A percentile compares a stretch with the other conserved stretches of the same genome.
These are phyloP conservation scores for Paraphoma sp. DNA, from an alignment of 2,329 filamentous ascomycete species.

Conservation along the genomic window DNA sequence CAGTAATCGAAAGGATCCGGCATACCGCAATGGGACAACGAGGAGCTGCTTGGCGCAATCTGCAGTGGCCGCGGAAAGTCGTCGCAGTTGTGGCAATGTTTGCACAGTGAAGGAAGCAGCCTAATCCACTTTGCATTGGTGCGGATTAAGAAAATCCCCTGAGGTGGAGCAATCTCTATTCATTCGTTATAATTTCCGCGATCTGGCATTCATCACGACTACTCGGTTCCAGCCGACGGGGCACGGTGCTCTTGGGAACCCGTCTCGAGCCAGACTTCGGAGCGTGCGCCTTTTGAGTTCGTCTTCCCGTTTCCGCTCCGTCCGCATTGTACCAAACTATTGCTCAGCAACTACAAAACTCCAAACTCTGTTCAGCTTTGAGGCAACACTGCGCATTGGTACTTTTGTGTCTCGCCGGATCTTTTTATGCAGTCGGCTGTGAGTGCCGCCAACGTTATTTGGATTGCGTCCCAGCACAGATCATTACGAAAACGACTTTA, in stretches of 20 bases:
- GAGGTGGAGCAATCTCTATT: slow-evolving; percentile 5
- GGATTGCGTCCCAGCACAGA: slow-evolving; percentile 4
- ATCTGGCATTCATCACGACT: slow-evolving; percentile 13
- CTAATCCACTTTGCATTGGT: neutral
- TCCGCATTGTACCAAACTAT: slow-evolving; percentile 34
- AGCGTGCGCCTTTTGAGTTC: slow-evolving; percentile 40
- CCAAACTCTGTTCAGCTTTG: too few relatives aligned
- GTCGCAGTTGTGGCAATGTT: neutral
- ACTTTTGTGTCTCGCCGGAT: too few relatives aligned
- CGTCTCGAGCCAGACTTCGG: slow-evolving; percentile 36
- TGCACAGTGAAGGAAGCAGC: too few relatives aligned
- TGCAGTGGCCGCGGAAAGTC: too few relatives aligned
- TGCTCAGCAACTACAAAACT: slow-evolving; percentile 1
- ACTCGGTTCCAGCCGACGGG: slow-evolving; percentile 32
- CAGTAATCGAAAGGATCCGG: neutral
- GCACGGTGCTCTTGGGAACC: slow-evolving; percentile 26
- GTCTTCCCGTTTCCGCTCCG: slow-evolving; percentile 38
- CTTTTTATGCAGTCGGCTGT: slow-evolving; percentile 3
- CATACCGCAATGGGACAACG: too few relatives aligned
- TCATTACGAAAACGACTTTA: slow-evolving; percentile 10
- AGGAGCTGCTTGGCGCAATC: too few relatives aligned
- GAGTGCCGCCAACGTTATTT: slow-evolving; percentile 1
- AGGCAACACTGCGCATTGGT: too few relatives aligned
- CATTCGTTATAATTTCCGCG: neutral
- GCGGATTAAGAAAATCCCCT: neutral